Base-by-base conservation (phyloP, 2,329 filamentous ascomycete genomes). In the Scedosporium boydii region DNA sequence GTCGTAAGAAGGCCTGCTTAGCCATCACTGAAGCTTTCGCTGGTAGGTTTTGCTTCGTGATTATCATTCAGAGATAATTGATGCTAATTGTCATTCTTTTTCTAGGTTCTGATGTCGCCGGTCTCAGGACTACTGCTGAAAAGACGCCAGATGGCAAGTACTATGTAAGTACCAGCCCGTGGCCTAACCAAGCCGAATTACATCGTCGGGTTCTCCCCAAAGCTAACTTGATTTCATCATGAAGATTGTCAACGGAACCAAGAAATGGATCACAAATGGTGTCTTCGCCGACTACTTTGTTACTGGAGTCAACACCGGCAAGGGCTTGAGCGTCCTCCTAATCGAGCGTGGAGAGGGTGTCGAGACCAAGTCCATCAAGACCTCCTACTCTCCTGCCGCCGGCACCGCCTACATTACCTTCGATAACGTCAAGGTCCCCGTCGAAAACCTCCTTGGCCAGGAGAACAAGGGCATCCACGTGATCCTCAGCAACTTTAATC, bases 1-100 rank as follows among this genome's bases (percentile, higher is more conserved):
- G 91, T 64, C 85, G 87, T 80, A 95, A 95, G 84, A 93, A 93
- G 80, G 91, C 95, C 71, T 93, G 88, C 70, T 79, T 96, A 3
- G 91, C 91, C 61, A 91, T 96, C 70, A 95, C 91, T 1, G 91
- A 96, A 75, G 91, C 91, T 0, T 95, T 96, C 74, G 91, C 91
- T 16, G 91, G 91, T 14, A 88, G 84, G 58, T 51, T n/a, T n/a
- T 27, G 16, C 42, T 34, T 16, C 18, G 4, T 18, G 1, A 21
- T 48, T 9, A 18, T 34, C 9, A 38, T 12, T 38, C 34, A 38
- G 34, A 38, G 34, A 23, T 23, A 23, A 23, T 3, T 9, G 34
- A 38, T 38, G 58, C 58, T 60, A 29, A 51, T 27, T 29, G n/a
- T 12, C 10, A 38, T 38, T 38, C 10, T 16, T 48, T 38, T 51